Percentiles rank a stretch among this genome's conserved stretches.
phyloP scores from a whole-genome alignment of 2,329 filamentous ascomycete genomes.

The Dactylellina drechsleri region DNA sequence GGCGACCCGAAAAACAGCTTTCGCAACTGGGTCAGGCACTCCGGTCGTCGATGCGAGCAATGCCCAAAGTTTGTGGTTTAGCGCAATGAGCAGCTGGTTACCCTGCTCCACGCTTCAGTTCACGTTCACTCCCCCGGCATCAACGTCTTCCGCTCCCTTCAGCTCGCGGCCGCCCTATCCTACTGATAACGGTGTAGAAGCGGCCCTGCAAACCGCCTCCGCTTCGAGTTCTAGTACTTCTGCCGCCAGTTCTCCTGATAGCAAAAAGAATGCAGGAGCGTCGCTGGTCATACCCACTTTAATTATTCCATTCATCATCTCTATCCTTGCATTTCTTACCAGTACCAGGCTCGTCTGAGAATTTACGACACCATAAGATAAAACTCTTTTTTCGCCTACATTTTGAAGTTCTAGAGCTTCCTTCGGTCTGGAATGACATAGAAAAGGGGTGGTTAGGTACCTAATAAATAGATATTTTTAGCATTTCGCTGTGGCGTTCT shows the following conservation, averaged over 20 bases:
- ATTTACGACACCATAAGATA: neutral
- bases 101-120: slow-evolving; percentile 36
- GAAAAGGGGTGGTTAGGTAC: too few species aligned
- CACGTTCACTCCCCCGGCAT: slow-evolving; percentile 9
- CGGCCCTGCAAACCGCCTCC: too few species aligned
- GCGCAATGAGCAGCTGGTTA: slow-evolving; percentile 47
- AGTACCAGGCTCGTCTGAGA: slow-evolving; percentile 25
- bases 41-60: slow-evolving; percentile 36
- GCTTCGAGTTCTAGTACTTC: neutral
- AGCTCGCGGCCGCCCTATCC: slow-evolving; percentile 26
- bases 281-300: slow-evolving; percentile 22
- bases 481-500: too few species aligned
- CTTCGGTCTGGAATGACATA: too few species aligned
- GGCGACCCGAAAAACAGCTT: slow-evolving; percentile 9
- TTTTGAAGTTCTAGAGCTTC: too few species aligned
- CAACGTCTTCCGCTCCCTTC: slow-evolving; percentile 24
- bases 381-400: too few species aligned
- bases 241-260: neutral
- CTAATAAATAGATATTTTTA: too few species aligned
- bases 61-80: slow-evolving; percentile 47
- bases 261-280: slow-evolving; percentile 19
- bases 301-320: slow-evolving; percentile 33
- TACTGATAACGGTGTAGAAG: slow-evolving; percentile 8
- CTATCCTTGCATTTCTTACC: slow-evolving; percentile 31
- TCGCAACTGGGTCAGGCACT: slow-evolving; percentile 14